These are phyloP conservation scores for Colletotrichum tamarilloi DNA, from an alignment of 2,329 filamentous ascomycete genomes.

Conservation along the genomic window DNA sequence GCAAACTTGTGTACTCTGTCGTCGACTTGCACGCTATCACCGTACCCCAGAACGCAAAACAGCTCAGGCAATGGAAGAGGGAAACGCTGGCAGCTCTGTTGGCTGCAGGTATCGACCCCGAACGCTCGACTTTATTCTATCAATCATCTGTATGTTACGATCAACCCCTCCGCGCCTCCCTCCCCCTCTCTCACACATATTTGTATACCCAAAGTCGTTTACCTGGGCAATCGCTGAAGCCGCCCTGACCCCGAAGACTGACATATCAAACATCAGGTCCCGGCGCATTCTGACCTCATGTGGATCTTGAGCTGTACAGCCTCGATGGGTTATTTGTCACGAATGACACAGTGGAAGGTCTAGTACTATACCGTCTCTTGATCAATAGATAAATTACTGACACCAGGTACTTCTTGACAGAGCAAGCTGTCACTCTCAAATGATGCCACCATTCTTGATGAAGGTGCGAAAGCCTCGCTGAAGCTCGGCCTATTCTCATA, in stretches of 20 bases:
- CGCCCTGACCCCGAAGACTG: neutral
- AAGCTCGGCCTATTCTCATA: slow-evolving; percentile 96
- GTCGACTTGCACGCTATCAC: slow-evolving; percentile 97
- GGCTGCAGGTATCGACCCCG: slow-evolving; percentile 84
- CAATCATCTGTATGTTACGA: slow-evolving; percentile 71
- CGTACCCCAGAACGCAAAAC: slow-evolving; percentile 71
- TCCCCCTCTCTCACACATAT: neutral
- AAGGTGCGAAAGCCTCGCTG: slow-evolving; percentile 67
- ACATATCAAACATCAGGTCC: slow-evolving; percentile 60
- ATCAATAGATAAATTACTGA: neutral
- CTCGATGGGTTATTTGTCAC: slow-evolving; percentile 90
- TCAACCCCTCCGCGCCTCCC: neutral
- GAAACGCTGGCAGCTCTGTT: slow-evolving; percentile 84
- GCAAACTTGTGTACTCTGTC: slow-evolving; percentile 83
- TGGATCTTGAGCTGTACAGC: slow-evolving; percentile 96
- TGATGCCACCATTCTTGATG: slow-evolving; percentile 67
- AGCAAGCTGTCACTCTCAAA: slow-evolving; percentile 78
- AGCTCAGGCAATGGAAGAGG: slow-evolving; percentile 73
- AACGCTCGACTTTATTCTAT: slow-evolving; percentile 82
- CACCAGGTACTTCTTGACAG: slow-evolving; percentile 51
- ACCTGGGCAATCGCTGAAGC: neutral
- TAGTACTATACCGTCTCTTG: slow-evolving; percentile 9
- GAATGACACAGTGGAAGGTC: slow-evolving; percentile 99
- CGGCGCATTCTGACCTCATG: slow-evolving; percentile 89
- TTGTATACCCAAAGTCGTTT: neutral